Evolutionary conservation across 2,329 filamentous ascomycete species (phyloP).

Genomic region (Penicillium sp.): DNA sequence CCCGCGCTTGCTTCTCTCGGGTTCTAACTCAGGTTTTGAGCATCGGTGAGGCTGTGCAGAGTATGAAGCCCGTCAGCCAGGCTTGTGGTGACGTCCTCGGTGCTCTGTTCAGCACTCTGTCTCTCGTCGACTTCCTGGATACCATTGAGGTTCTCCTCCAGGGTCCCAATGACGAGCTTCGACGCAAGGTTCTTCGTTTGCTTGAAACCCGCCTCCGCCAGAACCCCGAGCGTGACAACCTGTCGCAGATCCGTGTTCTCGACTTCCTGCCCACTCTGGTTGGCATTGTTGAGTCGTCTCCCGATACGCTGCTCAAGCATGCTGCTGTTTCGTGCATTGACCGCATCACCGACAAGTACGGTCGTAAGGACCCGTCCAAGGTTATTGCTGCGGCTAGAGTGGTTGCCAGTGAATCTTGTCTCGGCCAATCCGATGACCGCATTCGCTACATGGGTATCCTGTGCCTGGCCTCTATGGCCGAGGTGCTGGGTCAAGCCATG

Average conservation of each 20-base stretch:
- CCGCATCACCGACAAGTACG: constrained; percentile 90
- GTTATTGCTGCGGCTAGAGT: constrained; percentile 73
- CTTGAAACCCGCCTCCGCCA: constrained; percentile 76
- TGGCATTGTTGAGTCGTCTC: constrained; percentile 69
- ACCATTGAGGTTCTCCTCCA: constrained; percentile 79
- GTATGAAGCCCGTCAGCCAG: constrained; percentile 36
- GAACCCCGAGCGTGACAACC: constrained; percentile 66
- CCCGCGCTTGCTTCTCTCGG: constrained; percentile 66
- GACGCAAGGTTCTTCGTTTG: constrained; percentile 75
- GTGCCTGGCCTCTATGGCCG: constrained; percentile 83
- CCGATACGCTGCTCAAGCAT: constrained; percentile 73
- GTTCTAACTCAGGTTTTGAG: constrained; percentile 65
- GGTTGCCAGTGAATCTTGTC: constrained; percentile 71
- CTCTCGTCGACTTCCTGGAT: constrained; percentile 84
- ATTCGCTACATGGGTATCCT: constrained; percentile 81
- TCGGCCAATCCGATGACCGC: constrained; percentile 69
- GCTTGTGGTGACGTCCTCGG: constrained; percentile 67
- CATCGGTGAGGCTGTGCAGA: constrained; percentile 57
- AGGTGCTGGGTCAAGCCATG: constrained; percentile 81
- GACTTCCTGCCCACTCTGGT: constrained; percentile 78
- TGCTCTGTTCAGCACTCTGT: constrained; percentile 78
- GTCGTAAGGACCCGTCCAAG: constrained; percentile 79
- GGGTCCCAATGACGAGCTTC: constrained; percentile 69
- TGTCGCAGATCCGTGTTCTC: constrained; percentile 68
- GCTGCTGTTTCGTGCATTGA: constrained; percentile 87